These are phyloP conservation scores for Tulasnella sp. DNA, from an alignment of 768 basidiomycete genomes.

Conservation along the genomic window DNA sequence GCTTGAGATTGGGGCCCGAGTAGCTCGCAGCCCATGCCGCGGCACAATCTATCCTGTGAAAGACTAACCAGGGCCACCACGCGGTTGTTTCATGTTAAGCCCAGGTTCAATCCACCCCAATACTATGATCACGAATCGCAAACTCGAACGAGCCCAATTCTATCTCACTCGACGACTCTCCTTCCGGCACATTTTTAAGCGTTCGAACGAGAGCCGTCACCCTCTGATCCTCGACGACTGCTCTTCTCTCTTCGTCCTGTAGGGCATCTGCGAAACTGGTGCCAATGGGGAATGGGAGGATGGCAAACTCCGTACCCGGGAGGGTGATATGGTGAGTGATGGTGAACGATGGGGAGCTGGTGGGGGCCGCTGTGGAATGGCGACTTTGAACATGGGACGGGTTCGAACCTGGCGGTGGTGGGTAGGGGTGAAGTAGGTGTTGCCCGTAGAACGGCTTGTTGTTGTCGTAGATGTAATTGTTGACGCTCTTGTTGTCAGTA, in stretches of 20 bases:
- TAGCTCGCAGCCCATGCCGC: too few species aligned
- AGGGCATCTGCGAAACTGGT: conserved; percentile 8
- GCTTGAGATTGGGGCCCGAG: too few species aligned
- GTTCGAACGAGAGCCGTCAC: conserved; percentile 14
- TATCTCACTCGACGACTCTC: neutral
- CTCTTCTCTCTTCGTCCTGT: neutral
- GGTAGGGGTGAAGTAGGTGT: conserved; percentile 49
- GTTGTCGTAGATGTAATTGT: conserved; percentile 14
- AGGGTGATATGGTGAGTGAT: conserved; percentile 46
- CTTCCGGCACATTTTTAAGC: neutral
- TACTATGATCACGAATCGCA: neutral
- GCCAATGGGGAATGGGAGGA: conserved; percentile 1
- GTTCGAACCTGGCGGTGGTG: conserved; percentile 37
- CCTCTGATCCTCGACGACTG: conserved; percentile 11
- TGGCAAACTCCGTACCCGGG: conserved; percentile 24
- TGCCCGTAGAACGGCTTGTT: conserved; percentile 44
- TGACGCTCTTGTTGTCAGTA: conserved; percentile 32
- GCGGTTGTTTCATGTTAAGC: neutral
- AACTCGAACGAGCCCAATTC: conserved; percentile 20
- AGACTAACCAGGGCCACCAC: too few species aligned
- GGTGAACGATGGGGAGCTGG: conserved; percentile 35
- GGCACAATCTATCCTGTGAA: too few species aligned
- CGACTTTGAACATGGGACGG: conserved; percentile 12
- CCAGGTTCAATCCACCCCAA: neutral
- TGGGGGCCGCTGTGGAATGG: neutral